Percentiles rank a stretch among this genome's conserved stretches.
Conservation (phyloP, 164 flowering plant genomes). For the Tinospora cordifolia region DNA sequence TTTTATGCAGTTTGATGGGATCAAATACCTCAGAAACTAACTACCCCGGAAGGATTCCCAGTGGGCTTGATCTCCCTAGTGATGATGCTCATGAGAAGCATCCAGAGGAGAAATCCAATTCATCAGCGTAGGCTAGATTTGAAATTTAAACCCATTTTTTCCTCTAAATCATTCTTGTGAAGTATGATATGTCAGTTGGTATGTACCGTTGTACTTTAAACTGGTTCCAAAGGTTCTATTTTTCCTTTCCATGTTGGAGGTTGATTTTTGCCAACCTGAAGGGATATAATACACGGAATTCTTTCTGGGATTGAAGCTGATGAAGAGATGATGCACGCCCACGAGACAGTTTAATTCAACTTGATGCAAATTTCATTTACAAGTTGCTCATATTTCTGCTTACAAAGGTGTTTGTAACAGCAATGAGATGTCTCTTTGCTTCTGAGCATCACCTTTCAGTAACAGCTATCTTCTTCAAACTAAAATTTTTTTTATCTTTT, state of each 20-base stretch:
- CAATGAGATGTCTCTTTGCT: not conserved
- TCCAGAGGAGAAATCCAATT: slow-evolving; percentile 16
- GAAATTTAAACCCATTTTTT: not conserved
- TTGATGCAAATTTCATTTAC: not conserved
- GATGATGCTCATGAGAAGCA: slow-evolving; percentile 34
- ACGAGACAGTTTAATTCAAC: not conserved
- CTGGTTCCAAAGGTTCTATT: not conserved
- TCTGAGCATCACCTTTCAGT: no score
- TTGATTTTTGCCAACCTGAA: not conserved
- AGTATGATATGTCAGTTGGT: not conserved
- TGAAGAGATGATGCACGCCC: not conserved
- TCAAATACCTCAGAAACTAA: slow-evolving; percentile 54
- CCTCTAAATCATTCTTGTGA: slow-evolving; percentile 8
- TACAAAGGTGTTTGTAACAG: not conserved
- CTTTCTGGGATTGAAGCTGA: not conserved
- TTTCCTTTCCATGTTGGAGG: not conserved
- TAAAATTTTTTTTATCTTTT: no score
- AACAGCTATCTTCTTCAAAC: no score
- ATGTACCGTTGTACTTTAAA: not conserved
- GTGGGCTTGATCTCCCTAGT: slow-evolving; percentile 57
- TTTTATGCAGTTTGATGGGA: slow-evolving; percentile 46
- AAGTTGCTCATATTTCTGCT: not conserved
- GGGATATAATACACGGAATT: not conserved
- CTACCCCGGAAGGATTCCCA: slow-evolving; percentile 74
- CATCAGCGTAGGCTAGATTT: slow-evolving; percentile 9